These are phyloP conservation scores for Ceratocystis eucalypticola DNA, from an alignment of 2,329 filamentous ascomycete genomes.

Conservation along the genomic window DNA sequence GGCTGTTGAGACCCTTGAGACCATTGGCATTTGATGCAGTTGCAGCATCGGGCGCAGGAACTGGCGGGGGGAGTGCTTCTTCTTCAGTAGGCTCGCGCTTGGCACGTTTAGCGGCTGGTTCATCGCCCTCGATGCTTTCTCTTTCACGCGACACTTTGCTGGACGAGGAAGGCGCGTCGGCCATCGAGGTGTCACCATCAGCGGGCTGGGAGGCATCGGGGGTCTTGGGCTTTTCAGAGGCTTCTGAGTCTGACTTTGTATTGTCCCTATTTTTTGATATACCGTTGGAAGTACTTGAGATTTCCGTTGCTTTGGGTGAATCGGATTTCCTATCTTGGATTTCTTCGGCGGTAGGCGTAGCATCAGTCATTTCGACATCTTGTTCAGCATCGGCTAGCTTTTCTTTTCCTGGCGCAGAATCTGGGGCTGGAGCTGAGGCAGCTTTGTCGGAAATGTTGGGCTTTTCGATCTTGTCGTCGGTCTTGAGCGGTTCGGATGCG, in stretches of 20 bases:
- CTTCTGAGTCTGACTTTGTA: background rate
- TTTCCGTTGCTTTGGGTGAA: background rate
- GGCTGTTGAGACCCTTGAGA: conserved; percentile 24
- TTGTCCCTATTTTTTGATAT: background rate
- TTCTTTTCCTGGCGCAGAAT: background rate
- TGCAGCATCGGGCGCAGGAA: conserved; percentile 22
- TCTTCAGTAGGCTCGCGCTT: conserved; percentile 50
- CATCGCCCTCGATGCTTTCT: conserved; percentile 53
- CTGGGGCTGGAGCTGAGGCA: background rate
- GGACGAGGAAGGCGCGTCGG: conserved; percentile 34
- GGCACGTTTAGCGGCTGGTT: conserved; percentile 67
- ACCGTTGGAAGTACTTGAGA: background rate
- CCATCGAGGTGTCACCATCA: conserved; percentile 22
- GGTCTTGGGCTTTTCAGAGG: conserved; percentile 3
- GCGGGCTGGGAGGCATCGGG: conserved; percentile 21
- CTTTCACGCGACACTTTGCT: conserved; percentile 59
- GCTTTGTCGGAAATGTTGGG: background rate
- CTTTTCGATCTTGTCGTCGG: background rate
- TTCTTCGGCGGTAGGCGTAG: background rate
- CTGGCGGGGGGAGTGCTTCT: conserved; percentile 25
- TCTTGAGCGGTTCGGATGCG: background rate
- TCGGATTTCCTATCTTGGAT: background rate
- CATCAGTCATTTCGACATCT: conserved; percentile 9
- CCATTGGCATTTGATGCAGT: conserved; percentile 19
- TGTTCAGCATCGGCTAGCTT: background rate